Evolutionary conservation across 306 rosid genomes (phyloP).

Genomic region (Prunus davidiana): DNA sequence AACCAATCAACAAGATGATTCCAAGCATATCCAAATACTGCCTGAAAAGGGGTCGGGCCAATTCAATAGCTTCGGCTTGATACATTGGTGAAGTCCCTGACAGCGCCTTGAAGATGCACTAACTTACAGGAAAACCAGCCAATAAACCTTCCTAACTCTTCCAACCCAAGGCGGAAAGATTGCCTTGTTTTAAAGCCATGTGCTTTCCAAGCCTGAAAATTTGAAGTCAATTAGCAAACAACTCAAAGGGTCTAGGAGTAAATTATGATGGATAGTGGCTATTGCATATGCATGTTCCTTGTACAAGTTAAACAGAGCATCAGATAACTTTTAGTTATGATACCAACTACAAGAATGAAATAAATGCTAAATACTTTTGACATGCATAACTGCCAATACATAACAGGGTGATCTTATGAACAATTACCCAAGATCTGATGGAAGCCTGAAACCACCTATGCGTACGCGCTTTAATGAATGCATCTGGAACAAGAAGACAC

Average conservation of each 20-base stretch:
- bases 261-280: not conserved
- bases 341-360: not conserved
- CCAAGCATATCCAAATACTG: constrained; percentile 5
- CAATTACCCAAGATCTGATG: constrained; percentile 81
- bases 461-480: constrained; percentile 85
- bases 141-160: constrained; percentile 31
- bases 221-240: constrained; percentile 12
- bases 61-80: not conserved
- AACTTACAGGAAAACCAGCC: not conserved
- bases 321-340: not conserved
- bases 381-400: not conserved
- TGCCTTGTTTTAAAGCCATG: constrained; percentile 60
- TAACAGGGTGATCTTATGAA: constrained; percentile 14
- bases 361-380: not conserved
- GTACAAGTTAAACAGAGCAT: not conserved
- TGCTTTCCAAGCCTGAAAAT: constrained; percentile 77
- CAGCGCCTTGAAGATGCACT: not conserved
- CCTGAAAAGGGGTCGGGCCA: not conserved
- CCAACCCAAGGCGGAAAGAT: constrained; percentile 71
- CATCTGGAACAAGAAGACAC: constrained; percentile 50
- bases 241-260: not conserved
- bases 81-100: not conserved
- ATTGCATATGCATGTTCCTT: not conserved
- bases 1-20: not conserved
- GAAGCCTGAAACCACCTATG: constrained; percentile 81